Evolutionary conservation across 2,329 filamentous ascomycete genomes (phyloP), one percentile per base, ranked within the genome.

Genomic region (Hypoxylon sp.): DNA sequence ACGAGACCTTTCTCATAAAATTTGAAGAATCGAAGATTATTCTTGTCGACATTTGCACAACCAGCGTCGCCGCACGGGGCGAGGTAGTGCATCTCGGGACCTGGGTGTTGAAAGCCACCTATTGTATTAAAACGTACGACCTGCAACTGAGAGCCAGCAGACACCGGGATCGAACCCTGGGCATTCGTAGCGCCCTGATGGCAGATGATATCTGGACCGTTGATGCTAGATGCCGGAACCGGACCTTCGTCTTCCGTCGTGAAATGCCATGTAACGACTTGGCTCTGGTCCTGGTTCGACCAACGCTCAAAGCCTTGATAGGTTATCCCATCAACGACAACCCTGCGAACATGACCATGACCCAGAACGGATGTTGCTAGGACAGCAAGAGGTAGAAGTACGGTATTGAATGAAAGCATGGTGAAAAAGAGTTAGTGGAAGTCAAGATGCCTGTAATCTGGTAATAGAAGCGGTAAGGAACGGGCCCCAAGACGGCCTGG

Each of bases 41-140:
- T 73, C 63, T 77, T 77, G 60, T 77, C 72, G 23, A 76, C 74
- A 1, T 58, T 69, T 16, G 64, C 71, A 62, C 75, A 77, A 19
- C 74, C 71, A 19, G 71, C 71, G 39, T 79, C 76, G 14, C 74
- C 72, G 48, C 75, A 78, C 14, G 76, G 70, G 14, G 78, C 78
- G 6, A 80, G 73, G 61, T 79, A 79, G 46, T 78, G 73, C 60
- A 79, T 73, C 51, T 74, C 68, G 6, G 75, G 74, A 14, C 76
- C 76, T 14, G 71, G 68, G 34, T 72, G 68, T 29, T 72, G 51
- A 43, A 66, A 72, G 6, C 70, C 68, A 5, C 67, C 69, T 27
- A 56, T 64, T n/a, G 60, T 61, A 59, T 65, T 69, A 39, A 69
- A 74, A 60, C 76, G 76, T 16, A 70, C 69, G 54, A 78, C 69